Evolutionary conservation across 192 early-diverging fungal species (phyloP).

Genomic region (Mortierella alpina): DNA sequence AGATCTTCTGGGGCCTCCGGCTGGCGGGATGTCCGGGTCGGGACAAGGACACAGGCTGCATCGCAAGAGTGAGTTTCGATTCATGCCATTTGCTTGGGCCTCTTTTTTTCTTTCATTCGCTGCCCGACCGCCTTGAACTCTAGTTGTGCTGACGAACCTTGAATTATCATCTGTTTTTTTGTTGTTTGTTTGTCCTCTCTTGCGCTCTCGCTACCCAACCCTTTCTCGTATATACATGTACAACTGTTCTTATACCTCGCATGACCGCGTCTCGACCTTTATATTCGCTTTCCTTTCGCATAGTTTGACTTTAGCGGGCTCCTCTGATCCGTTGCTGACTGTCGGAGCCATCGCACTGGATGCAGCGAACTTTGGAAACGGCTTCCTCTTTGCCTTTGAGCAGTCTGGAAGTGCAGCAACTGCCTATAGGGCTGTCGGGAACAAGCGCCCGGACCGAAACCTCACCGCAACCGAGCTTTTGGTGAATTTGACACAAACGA

Average conservation of each 20-base stretch:
- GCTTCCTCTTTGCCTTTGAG: conserved; percentile 22
- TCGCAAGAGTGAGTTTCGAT: conserved; percentile 22
- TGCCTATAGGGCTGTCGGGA: conserved; percentile 10
- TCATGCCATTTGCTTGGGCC: background rate
- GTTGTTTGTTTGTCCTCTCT: background rate
- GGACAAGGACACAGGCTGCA: conserved; percentile 3
- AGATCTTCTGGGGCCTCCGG: background rate
- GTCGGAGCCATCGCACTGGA: conserved; percentile 44
- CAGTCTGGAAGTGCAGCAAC: conserved; percentile 33
- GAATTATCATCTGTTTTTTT: background rate
- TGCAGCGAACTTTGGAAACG: conserved; percentile 24
- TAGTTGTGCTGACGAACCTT: too few species aligned
- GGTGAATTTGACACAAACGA: conserved; percentile 11
- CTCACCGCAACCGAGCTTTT: conserved; percentile 26
- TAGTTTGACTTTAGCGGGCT: conserved; percentile 32
- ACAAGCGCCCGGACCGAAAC: conserved; percentile 22
- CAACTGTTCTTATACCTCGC: background rate
- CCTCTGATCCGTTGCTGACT: conserved; percentile 34
- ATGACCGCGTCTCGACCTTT: background rate
- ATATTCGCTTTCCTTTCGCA: background rate
- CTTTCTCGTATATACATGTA: background rate
- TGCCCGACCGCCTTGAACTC: too few species aligned
- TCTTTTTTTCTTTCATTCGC: background rate
- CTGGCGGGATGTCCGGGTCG: conserved; percentile 31
- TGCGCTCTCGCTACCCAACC: background rate